These are phyloP conservation scores for Populus ilicifolia DNA, from an alignment of 345 rosid species.

Conservation along the genomic window DNA sequence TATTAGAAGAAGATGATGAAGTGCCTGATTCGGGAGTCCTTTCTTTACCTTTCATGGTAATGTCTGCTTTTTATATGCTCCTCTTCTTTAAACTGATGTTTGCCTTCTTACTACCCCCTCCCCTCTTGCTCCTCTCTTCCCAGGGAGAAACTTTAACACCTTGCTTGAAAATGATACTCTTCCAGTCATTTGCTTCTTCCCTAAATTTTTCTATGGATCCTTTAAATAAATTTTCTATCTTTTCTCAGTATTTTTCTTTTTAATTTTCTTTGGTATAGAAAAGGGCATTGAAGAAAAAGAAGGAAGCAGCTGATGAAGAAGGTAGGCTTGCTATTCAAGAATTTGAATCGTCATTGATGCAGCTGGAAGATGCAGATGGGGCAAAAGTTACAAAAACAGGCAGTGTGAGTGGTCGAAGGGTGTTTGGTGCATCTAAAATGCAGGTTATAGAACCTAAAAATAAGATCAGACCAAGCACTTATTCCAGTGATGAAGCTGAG, in stretches of 20 bases:
- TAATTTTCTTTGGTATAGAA: slow-evolving; percentile 39
- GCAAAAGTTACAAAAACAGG: slow-evolving; percentile 33
- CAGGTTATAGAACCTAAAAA: slow-evolving; percentile 35
- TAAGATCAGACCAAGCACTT: slow-evolving; percentile 40
- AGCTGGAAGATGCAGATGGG: slow-evolving; percentile 44
- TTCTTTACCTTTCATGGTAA: slow-evolving; percentile 95
- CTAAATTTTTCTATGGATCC: background rate
- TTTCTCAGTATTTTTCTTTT: slow-evolving; percentile 2
- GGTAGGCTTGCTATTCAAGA: slow-evolving; percentile 76
- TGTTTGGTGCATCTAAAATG: slow-evolving; percentile 58
- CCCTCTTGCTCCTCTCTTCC: no score
- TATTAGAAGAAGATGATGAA: slow-evolving; percentile 61
- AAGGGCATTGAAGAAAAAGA: slow-evolving; percentile 68
- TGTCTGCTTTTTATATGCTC: background rate
- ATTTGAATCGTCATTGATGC: slow-evolving; percentile 48
- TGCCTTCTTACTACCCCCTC: background rate
- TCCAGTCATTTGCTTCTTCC: background rate
- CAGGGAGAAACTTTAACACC: background rate
- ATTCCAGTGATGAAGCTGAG: slow-evolving; percentile 63
- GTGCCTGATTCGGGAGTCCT: slow-evolving; percentile 67
- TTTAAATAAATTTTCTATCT: background rate
- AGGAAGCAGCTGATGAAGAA: slow-evolving; percentile 68
- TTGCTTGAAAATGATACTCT: background rate
- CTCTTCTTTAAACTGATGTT: background rate
- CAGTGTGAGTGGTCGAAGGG: slow-evolving; percentile 63